Percentiles rank a stretch among this genome's conserved stretches.
phyloP scores from a whole-genome alignment of 768 basidiomycete genomes.

The Roridomyces roridus region DNA sequence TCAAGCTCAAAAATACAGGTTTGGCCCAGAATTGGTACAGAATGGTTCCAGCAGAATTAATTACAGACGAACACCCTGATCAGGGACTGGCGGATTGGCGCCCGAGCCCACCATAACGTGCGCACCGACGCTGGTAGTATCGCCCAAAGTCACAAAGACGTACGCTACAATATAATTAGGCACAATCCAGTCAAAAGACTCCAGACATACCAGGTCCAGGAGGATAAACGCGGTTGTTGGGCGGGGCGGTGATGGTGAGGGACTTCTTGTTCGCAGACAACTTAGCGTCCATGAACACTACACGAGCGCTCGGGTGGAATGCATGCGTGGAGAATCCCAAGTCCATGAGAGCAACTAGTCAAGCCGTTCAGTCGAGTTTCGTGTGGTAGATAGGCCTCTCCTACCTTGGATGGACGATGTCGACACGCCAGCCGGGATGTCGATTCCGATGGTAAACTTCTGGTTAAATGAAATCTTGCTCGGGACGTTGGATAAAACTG shows the following conservation, averaged over 20 bases:
- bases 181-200: background rate
- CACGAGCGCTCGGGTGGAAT: conserved; percentile 37
- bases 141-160: conserved; percentile 15
- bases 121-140: conserved; percentile 6
- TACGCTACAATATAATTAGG: conserved; percentile 6
- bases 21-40: too few relatives aligned
- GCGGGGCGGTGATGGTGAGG: conserved; percentile 39
- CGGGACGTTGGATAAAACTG: conserved; percentile 30
- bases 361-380: too few relatives aligned
- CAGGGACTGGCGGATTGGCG: conserved; percentile 15
- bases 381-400: too few relatives aligned
- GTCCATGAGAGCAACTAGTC: conserved; percentile 39
- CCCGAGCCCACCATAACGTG: conserved; percentile 22
- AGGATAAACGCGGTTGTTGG: conserved; percentile 39
- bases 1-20: too few relatives aligned
- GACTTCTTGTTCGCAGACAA: conserved; percentile 32
- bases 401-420: conserved; percentile 6
- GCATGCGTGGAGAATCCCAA: conserved; percentile 40
- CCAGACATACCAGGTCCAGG: conserved; percentile 30
- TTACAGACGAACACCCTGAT: conserved; percentile 8
- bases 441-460: conserved; percentile 34
- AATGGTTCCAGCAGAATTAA: too few relatives aligned
- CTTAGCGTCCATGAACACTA: conserved; percentile 37
- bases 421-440: conserved; percentile 28
- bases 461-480: conserved; percentile 34